A percentile compares a stretch with the other conserved stretches of the same genome.
These are phyloP conservation scores for Chlamydomonas sphaeroides DNA, from an alignment of 139 green algal genomes.

Conservation along the genomic window DNA sequence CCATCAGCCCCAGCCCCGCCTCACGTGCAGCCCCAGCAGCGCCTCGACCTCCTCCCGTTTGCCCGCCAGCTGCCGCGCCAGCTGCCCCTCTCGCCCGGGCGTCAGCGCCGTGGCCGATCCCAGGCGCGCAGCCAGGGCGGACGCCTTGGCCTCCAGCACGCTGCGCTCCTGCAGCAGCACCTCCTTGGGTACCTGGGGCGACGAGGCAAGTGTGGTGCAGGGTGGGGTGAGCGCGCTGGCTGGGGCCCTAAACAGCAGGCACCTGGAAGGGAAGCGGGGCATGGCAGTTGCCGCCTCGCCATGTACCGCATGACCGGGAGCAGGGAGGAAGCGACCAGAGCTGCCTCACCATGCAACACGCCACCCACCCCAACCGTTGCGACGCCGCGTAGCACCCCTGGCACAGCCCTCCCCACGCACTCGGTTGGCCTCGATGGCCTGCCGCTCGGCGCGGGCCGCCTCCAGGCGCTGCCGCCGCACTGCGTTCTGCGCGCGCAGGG, in stretches of 20 bases:
- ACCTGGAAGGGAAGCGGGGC: too few species aligned
- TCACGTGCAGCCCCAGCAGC: constrained; percentile 40
- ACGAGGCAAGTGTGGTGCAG: neutral
- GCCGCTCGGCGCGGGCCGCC: neutral
- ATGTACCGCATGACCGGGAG: too few species aligned
- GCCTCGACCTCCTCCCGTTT: constrained; percentile 39
- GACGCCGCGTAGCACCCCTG: too few species aligned
- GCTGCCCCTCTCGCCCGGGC: neutral
- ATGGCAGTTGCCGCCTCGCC: too few species aligned
- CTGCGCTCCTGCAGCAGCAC: constrained; percentile 7
- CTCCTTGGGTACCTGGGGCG: neutral
- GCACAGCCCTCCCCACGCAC: too few species aligned
- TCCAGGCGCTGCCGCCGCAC: constrained; percentile 18
- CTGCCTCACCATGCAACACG: too few species aligned
- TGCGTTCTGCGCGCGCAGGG: constrained; percentile 44
- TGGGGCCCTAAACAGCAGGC: too few species aligned
- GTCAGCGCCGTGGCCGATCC: neutral
- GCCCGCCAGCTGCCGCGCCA: neutral
- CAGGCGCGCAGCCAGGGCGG: neutral
- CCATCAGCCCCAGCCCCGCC: too few species aligned
- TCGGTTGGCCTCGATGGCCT: neutral
- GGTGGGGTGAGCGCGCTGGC: too few species aligned
- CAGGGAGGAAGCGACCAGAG: too few species aligned
- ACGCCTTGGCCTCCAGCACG: neutral
- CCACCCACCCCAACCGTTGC: too few species aligned